Conservation (phyloP, 352 stramenopile genomes). For the Pythium scleroteichum region DNA sequence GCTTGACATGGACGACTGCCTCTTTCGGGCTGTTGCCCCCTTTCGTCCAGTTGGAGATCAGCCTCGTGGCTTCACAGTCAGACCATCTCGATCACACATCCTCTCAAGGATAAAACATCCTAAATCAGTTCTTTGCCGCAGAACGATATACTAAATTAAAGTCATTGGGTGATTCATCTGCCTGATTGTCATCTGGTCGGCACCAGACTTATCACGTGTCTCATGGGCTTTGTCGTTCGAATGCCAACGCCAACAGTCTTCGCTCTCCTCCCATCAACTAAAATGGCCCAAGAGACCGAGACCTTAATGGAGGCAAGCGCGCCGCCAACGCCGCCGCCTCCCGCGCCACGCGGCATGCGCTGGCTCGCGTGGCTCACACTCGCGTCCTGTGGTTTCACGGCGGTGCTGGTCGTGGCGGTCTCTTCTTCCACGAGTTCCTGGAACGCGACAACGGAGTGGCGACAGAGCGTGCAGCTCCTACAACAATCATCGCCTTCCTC, state of each 20-base stretch:
- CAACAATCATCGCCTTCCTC: conserved; percentile 5
- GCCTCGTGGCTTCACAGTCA: no score
- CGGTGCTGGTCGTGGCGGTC: conserved; percentile 1
- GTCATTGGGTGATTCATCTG: no score
- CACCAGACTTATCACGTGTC: no score
- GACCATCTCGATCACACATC: no score
- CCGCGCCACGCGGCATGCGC: not conserved
- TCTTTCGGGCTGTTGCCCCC: no score
- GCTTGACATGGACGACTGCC: no score
- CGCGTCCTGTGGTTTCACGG: conserved; percentile 5
- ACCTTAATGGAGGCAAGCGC: not conserved
- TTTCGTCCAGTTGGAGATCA: no score
- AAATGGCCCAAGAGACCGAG: not conserved
- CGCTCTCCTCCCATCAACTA: not conserved
- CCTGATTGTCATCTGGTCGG: no score
- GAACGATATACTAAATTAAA: no score
- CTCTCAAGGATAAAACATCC: no score
- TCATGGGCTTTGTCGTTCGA: no score
- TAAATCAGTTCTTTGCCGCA: no score
- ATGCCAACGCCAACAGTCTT: not conserved
- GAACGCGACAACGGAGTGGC: conserved; percentile 11
- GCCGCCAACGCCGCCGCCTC: not conserved
- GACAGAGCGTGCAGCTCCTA: conserved; percentile 19
- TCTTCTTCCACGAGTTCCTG: conserved; percentile 1
- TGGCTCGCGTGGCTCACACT: not conserved